Percentiles rank a stretch among this genome's conserved stretches.
These are phyloP conservation scores for Cutaneotrichosporon spelunceum DNA, from an alignment of 1,284 basidiomycete species.

Conservation along the genomic window DNA sequence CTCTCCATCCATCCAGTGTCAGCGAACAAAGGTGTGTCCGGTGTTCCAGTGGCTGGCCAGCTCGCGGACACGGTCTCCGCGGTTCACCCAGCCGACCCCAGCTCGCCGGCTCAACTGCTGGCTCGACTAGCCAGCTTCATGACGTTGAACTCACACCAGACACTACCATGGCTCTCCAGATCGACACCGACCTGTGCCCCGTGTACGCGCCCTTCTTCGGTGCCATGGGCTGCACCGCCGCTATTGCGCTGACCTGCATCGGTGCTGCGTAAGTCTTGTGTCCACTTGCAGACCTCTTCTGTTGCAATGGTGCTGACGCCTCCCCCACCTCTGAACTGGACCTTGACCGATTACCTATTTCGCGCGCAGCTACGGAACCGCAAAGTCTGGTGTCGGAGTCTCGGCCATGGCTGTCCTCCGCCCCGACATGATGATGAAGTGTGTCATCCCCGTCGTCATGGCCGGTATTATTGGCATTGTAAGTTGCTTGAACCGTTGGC, in stretches of 20 bases:
- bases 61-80: background rate
- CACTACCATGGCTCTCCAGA: conserved; percentile 11
- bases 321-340: background rate
- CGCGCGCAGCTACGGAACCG: conserved; percentile 68
- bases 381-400: conserved; percentile 98
- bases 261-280: conserved; percentile 52
- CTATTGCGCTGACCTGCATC: conserved; percentile 91
- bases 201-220: conserved; percentile 97
- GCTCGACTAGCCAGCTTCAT: background rate
- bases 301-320: conserved; percentile 3
- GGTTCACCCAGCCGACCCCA: background rate
- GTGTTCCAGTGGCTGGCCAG: background rate
- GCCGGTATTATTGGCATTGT: conserved; percentile 96
- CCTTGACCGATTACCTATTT: background rate
- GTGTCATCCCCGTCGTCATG: conserved; percentile 97
- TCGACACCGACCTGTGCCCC: conserved; percentile 68
- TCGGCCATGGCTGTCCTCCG: conserved; percentile 96
- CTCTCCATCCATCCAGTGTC: conserved; percentile 3
- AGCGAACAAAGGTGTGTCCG: background rate
- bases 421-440: conserved; percentile 92
- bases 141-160: conserved; percentile 7
- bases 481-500: conserved; percentile 27
- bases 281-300: too few species aligned
- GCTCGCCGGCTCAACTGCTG: too few species aligned
- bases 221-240: conserved; percentile 93